Conservation (phyloP, 2,329 filamentous ascomycete species). For the Alternaria gaisen region DNA sequence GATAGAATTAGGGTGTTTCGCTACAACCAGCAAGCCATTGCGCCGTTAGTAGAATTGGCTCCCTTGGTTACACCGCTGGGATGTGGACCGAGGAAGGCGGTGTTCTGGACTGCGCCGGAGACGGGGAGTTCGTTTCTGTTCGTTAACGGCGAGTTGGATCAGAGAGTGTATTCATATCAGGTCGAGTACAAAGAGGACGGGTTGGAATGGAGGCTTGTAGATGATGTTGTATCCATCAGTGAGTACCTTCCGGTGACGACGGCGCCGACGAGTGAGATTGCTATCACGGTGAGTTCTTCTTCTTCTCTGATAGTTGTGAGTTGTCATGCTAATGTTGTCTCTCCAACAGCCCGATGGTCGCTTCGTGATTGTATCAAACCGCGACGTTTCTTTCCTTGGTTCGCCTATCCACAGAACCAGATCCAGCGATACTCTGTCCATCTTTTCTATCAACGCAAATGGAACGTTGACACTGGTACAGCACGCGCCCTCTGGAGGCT, state of each 20-base stretch:
- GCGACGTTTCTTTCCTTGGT: slow-evolving; percentile 65
- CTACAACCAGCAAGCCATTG: slow-evolving; percentile 54
- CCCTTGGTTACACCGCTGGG: slow-evolving; percentile 59
- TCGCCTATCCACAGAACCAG: slow-evolving; percentile 37
- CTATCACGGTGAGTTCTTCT: slow-evolving; percentile 18
- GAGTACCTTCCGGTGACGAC: slow-evolving; percentile 12
- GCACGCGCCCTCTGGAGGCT: slow-evolving; percentile 68
- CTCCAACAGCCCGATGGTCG: neutral
- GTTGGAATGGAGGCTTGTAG: slow-evolving; percentile 14
- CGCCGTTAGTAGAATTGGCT: slow-evolving; percentile 55
- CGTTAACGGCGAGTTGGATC: slow-evolving; percentile 25
- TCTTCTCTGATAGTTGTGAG: neutral
- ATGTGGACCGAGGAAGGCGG: slow-evolving; percentile 69
- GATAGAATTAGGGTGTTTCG: slow-evolving; percentile 68
- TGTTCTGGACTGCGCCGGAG: slow-evolving; percentile 57
- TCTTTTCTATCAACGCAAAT: slow-evolving; percentile 44
- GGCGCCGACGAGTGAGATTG: slow-evolving; percentile 24
- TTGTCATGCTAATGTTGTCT: neutral
- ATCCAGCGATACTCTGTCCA: slow-evolving; percentile 67
- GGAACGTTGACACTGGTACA: slow-evolving; percentile 65
- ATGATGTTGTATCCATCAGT: slow-evolving; percentile 5
- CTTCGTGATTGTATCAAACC: slow-evolving; percentile 69
- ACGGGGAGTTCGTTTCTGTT: slow-evolving; percentile 13
- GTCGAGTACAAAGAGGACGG: slow-evolving; percentile 10
- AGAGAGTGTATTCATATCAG: slow-evolving; percentile 24